A percentile compares a stretch with the other conserved stretches of the same genome.
These are phyloP conservation scores for Moniliella sp. DNA, from an alignment of 1,284 basidiomycete species.

Conservation along the genomic window DNA sequence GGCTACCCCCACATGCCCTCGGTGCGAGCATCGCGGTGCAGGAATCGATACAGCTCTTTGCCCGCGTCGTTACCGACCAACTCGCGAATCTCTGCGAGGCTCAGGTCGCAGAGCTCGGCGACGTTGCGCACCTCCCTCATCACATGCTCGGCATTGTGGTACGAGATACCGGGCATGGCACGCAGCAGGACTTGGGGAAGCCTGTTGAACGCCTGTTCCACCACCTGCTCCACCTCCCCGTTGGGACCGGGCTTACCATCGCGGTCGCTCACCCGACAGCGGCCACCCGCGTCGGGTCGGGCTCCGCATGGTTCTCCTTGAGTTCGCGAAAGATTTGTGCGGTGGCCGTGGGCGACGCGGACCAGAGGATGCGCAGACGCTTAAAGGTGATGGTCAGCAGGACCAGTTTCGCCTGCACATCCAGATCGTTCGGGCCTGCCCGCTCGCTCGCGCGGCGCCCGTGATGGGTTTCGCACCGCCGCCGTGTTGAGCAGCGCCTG, in stretches of 20 bases:
- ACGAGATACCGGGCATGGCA: slow-evolving; percentile 46
- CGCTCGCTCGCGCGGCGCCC: slow-evolving; percentile 6
- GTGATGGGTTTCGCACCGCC: no score
- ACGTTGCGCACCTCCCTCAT: slow-evolving; percentile 59
- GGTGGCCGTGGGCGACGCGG: slow-evolving; percentile 75
- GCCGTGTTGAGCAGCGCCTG: slow-evolving; percentile 1
- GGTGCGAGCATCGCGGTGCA: slow-evolving; percentile 39
- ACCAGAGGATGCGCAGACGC: slow-evolving; percentile 81
- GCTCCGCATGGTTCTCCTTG: slow-evolving; percentile 62
- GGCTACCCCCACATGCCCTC: no score
- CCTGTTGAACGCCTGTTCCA: slow-evolving; percentile 14
- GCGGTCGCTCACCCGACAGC: slow-evolving; percentile 10
- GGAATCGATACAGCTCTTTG: slow-evolving; percentile 54
- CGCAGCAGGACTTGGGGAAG: slow-evolving; percentile 36
- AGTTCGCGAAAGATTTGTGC: slow-evolving; percentile 80
- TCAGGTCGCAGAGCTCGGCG: slow-evolving; percentile 52
- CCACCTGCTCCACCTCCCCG: no score
- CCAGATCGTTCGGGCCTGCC: slow-evolving; percentile 19
- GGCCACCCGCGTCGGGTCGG: slow-evolving; percentile 62
- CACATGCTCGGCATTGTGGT: slow-evolving; percentile 65
- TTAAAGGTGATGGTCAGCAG: slow-evolving; percentile 74
- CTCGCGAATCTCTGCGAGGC: slow-evolving; percentile 45
- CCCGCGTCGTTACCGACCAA: slow-evolving; percentile 65
- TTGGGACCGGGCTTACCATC: no score
- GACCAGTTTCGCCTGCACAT: slow-evolving; percentile 70